Base-by-base conservation (phyloP, 305 asterid species). In the Striga hermonthica region DNA sequence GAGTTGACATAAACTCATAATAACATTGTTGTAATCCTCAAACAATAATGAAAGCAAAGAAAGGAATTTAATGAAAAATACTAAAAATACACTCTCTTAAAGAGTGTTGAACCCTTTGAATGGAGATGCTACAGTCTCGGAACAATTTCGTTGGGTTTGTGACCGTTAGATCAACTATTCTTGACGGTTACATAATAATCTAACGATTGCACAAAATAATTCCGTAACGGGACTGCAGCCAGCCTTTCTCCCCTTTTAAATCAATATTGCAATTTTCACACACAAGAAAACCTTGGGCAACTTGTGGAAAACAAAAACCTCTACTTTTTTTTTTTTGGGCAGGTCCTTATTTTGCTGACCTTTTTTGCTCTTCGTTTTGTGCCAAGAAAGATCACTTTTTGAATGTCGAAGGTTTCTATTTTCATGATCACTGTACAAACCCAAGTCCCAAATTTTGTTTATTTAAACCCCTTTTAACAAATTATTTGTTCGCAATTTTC, bases 351-450 rank as follows among this genome's bases (percentile, higher is more conserved):
- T 70, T 13, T 10, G 15, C 22, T n/a, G 12, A 15, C 53, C 58
- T 50, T 4, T 12, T 38, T 15, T 6, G 7, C 28, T 58, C 39
- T 28, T 50, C 6, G 40, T 37, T 38, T 62, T 22, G 31, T 22
- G 31, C 31, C 31, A 22, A 22, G 7, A 3, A 22, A 22, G 7
- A 3, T 34, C 5, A 43, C 71, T 34, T 52, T 65, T 65, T 40
- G 62, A 75, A 65, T 62, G 57, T 53, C 52, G 34, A 35, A 59
- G 57, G 7, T 59, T 70, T 67, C 22, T 49, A 12, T 52, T 16
- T 62, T 38, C 39, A 11, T 59, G 74, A 67, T 68, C 65, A 58
- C 74, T 71, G 65, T 66, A 65, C 70, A 16, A 45, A 64, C 61
- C 57, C 61, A 13, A 39, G 50, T 43, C 7, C 22, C 37, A 22